Evolutionary conservation across 2,329 filamentous ascomycete species (phyloP).

Genomic region (Alternaria triticimaculans): DNA sequence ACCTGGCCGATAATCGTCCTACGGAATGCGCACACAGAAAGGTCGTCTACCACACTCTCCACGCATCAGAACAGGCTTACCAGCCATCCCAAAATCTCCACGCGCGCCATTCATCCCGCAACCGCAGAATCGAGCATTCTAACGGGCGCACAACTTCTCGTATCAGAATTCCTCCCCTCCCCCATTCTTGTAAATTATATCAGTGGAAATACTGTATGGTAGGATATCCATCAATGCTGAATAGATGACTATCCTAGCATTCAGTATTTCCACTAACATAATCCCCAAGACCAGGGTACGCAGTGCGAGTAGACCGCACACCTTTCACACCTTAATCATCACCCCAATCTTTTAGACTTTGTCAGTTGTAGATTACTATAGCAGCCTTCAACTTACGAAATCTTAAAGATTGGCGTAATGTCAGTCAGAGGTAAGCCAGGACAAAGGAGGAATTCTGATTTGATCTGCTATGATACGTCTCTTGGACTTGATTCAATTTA

Average conservation of each 20-base stretch:
- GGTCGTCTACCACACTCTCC: not conserved
- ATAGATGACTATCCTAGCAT: not conserved
- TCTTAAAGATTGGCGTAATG: not conserved
- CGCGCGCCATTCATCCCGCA: not conserved
- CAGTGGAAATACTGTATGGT: no score
- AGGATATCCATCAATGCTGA: no score
- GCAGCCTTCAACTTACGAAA: no score
- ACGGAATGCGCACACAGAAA: not conserved
- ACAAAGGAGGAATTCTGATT: no score
- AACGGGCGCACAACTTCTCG: not conserved
- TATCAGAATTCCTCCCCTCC: not conserved
- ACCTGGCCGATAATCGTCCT: fast-evolving
- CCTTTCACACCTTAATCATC: not conserved
- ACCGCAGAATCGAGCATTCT: not conserved
- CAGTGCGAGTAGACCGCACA: not conserved
- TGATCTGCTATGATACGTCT: no score
- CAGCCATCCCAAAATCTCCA: not conserved
- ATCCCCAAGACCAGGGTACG: not conserved
- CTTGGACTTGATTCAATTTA: no score
- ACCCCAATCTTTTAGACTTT: not conserved
- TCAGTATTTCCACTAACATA: fast-evolving
- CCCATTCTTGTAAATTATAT: not conserved
- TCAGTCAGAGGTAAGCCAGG: not conserved
- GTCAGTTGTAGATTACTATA: no score
- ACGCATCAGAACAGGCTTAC: not conserved